Evolutionary conservation across 441 rosid genomes (phyloP).

Genomic region (Kokia cookei): DNA sequence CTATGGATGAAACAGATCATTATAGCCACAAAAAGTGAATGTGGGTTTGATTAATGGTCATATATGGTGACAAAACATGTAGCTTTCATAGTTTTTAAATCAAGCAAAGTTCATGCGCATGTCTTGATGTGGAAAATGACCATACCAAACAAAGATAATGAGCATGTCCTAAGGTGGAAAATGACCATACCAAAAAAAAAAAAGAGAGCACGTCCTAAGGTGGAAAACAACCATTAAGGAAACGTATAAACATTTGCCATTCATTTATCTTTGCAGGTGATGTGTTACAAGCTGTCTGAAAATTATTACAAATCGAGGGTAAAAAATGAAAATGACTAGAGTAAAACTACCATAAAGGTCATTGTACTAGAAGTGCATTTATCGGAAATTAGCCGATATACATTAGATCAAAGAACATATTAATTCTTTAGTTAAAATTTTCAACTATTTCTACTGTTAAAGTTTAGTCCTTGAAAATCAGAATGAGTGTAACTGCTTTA

Average conservation of each 20-base stretch:
- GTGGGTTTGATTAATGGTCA: neutral
- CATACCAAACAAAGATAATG: neutral
- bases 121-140: neutral
- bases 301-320: neutral
- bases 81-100: neutral
- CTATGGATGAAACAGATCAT: neutral
- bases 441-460: too few species aligned
- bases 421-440: too few species aligned
- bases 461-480: too few species aligned
- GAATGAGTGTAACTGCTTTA: too few species aligned
- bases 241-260: neutral
- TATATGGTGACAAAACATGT: neutral
- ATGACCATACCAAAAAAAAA: too few species aligned
- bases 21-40: neutral
- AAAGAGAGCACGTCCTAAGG: neutral
- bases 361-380: too few species aligned
- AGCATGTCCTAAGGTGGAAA: neutral
- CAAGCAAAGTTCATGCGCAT: neutral
- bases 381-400: too few species aligned
- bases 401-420: too few species aligned
- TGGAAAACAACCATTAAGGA: neutral
- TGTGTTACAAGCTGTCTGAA: too few species aligned
- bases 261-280: neutral
- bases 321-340: neutral
- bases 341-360: too few species aligned